These are phyloP conservation scores for Danielia reshetovae DNA, from an alignment of 805 yeast species.

Conservation along the genomic window DNA sequence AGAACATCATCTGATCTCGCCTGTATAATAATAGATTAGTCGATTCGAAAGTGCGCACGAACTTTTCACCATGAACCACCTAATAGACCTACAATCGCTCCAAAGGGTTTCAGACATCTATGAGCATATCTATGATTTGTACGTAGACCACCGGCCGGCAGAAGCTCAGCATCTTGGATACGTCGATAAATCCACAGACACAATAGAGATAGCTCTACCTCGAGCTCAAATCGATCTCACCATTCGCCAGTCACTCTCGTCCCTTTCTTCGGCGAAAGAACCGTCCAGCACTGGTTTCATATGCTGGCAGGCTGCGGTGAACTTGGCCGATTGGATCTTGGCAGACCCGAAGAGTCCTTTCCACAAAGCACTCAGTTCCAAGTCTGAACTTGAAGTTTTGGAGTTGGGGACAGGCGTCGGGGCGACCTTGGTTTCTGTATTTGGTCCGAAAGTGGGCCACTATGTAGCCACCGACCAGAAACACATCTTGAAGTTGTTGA, in stretches of 20 bases:
- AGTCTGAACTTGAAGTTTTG: constrained; percentile 28
- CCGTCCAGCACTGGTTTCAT: constrained; percentile 59
- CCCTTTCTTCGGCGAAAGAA: constrained; percentile 28
- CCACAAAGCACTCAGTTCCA: constrained; percentile 7
- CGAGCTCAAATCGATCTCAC: constrained; percentile 20
- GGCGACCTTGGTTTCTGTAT: constrained; percentile 44
- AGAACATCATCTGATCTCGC: constrained; percentile 59
- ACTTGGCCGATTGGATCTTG: constrained; percentile 53
- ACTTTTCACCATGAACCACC: constrained; percentile 2
- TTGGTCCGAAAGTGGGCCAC: constrained; percentile 26
- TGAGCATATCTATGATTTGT: constrained; percentile 32
- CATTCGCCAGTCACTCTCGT: constrained; percentile 32
- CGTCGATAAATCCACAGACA: constrained; percentile 25
- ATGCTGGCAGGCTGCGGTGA: constrained; percentile 52
- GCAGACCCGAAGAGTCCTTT: constrained; percentile 26
- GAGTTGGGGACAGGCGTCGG: constrained; percentile 65
- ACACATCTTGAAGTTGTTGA: constrained; percentile 48
- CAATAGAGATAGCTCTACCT: constrained; percentile 20
- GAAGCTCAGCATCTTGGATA: constrained; percentile 32
- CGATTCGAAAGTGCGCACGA: too few species aligned
- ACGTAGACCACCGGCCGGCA: constrained; percentile 24
- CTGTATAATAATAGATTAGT: constrained; percentile 1
- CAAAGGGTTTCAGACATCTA: constrained; percentile 11
- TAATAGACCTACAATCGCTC: constrained; percentile 3
- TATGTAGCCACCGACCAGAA: constrained; percentile 59